phyloP scores from a whole-genome alignment of 164 flowering plant genomes.

The Sedum album region DNA sequence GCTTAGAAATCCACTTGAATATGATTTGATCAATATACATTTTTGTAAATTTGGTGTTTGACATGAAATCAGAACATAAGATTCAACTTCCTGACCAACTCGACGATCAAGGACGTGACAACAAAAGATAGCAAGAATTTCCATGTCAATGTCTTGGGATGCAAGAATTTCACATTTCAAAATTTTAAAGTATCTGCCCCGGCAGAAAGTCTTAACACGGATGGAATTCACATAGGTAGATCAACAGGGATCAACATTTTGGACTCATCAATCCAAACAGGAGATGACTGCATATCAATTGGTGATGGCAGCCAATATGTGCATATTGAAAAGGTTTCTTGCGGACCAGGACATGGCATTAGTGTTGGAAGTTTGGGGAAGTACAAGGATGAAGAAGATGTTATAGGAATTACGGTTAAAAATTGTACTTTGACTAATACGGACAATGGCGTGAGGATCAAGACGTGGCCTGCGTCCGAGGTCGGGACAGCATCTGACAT shows the following conservation, averaged over 20 bases:
- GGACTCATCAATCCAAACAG: constrained; percentile 12
- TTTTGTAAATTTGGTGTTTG: no score
- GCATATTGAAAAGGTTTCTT: constrained; percentile 16
- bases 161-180: constrained; percentile 17
- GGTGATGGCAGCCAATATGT: constrained; percentile 33
- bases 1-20: no score
- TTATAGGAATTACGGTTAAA: background rate
- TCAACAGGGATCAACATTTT: constrained; percentile 25
- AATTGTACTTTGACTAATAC: constrained; percentile 1
- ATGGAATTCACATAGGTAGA: constrained; percentile 28
- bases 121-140: background rate
- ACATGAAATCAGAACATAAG: background rate
- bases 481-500: background rate
- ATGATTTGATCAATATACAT: no score
- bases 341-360: constrained; percentile 20
- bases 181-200: background rate
- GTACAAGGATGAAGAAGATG: constrained; percentile 8
- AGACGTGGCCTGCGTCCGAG: constrained; percentile 8
- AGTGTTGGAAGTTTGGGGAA: background rate
- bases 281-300: constrained; percentile 23
- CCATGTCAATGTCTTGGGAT: background rate
- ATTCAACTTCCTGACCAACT: background rate
- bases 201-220: constrained; percentile 7
- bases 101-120: background rate
- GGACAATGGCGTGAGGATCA: constrained; percentile 9